These are phyloP conservation scores for Penicillium sp. DNA, from an alignment of 2,329 filamentous ascomycete species.

Conservation along the genomic window DNA sequence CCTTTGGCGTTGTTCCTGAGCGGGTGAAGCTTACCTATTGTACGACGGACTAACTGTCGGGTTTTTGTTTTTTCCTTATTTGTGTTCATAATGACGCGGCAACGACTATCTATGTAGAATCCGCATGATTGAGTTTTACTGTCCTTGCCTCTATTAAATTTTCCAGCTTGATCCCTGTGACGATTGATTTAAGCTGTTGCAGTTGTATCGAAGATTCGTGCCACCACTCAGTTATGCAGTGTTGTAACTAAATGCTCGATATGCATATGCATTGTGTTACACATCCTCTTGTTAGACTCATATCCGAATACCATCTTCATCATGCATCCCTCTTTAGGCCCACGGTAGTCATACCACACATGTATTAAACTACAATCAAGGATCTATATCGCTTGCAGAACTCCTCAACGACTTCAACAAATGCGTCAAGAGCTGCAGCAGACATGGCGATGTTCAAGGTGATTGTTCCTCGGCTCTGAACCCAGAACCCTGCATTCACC, in stretches of 20 bases:
- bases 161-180: neutral
- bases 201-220: neutral
- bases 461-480: constrained; percentile 5
- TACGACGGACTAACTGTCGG: neutral
- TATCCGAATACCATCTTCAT: neutral
- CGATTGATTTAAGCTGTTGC: neutral
- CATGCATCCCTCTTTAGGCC: too few species aligned
- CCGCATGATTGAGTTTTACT: constrained; percentile 4
- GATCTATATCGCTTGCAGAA: neutral
- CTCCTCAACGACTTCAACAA: neutral
- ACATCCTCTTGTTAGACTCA: neutral
- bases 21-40: constrained; percentile 5
- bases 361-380: neutral
- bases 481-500: constrained; percentile 5
- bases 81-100: constrained; percentile 29
- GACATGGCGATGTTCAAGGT: constrained; percentile 3
- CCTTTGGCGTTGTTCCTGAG: constrained; percentile 15
- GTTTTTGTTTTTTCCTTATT: constrained; percentile 13
- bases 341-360: neutral
- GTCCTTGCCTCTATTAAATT: neutral
- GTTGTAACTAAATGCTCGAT: neutral
- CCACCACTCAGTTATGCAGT: neutral
- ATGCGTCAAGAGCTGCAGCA: neutral
- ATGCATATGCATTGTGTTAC: neutral
- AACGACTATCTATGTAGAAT: constrained; percentile 23